Conservation (phyloP, 2,329 filamentous ascomycete genomes). For the Cladophialophora psammophila region DNA sequence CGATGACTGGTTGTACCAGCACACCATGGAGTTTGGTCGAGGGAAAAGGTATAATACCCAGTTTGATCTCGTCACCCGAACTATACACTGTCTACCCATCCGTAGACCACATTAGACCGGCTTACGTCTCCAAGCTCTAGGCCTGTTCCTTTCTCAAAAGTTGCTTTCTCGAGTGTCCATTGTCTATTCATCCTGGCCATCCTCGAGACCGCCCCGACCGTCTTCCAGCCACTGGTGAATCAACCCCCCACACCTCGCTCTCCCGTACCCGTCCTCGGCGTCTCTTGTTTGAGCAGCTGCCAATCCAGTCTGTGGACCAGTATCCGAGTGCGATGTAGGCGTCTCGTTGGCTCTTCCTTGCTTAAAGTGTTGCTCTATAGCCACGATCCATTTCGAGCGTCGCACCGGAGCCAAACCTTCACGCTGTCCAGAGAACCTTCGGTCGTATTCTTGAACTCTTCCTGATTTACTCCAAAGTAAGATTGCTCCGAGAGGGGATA, state of each 20-base stretch:
- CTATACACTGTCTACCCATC: constrained; percentile 22
- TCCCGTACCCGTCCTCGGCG: constrained; percentile 4
- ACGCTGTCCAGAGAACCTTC: not conserved
- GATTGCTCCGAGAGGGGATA: constrained; percentile 3
- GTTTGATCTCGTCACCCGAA: constrained; percentile 25
- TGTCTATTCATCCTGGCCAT: constrained; percentile 3
- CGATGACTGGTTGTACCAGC: constrained; percentile 22
- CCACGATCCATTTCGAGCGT: constrained; percentile 10
- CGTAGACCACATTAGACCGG: constrained; percentile 14
- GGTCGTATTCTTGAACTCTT: not conserved
- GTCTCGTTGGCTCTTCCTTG: constrained; percentile 8
- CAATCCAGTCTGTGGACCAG: constrained; percentile 6
- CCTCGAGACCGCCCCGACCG: constrained; percentile 9
- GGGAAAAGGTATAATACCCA: constrained; percentile 32
- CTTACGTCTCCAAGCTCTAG: constrained; percentile 11
- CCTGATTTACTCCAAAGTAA: not conserved
- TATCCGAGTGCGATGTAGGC: constrained; percentile 24
- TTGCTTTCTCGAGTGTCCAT: constrained; percentile 5
- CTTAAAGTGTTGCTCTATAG: constrained; percentile 17
- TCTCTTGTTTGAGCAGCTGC: constrained; percentile 7
- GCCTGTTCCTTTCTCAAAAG: constrained; percentile 9
- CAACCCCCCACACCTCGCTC: constrained; percentile 13
- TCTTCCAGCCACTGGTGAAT: constrained; percentile 15
- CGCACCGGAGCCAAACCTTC: not conserved
- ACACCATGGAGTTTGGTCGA: constrained; percentile 11